A percentile compares a stretch with the other conserved stretches of the same genome.
phyloP scores from a whole-genome alignment of 805 yeast species.

The Ogataea angusta region DNA sequence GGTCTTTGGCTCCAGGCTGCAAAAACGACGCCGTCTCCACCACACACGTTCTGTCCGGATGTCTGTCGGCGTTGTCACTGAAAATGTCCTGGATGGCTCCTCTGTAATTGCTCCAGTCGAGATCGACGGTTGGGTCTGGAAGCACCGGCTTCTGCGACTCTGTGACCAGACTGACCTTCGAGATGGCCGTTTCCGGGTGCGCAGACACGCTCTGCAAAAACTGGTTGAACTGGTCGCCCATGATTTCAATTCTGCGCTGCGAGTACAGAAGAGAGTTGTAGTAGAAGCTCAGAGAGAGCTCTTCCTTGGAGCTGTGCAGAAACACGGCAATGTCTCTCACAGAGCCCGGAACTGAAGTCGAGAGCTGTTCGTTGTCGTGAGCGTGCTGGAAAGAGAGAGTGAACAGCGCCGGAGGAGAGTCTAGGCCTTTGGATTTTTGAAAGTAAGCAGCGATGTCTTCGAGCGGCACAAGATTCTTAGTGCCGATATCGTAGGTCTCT shows the following conservation, averaged over 20 bases:
- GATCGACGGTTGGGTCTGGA: slow-evolving; percentile 84
- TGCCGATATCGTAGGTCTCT: slow-evolving; percentile 36
- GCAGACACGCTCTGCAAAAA: slow-evolving; percentile 40
- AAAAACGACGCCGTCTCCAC: slow-evolving; percentile 81
- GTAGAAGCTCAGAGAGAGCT: slow-evolving; percentile 40
- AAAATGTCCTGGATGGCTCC: slow-evolving; percentile 98
- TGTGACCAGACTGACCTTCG: slow-evolving; percentile 68
- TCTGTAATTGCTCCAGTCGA: slow-evolving; percentile 87
- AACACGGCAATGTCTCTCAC: slow-evolving; percentile 64
- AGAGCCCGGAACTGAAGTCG: slow-evolving; percentile 49
- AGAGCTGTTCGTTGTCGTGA: slow-evolving; percentile 37
- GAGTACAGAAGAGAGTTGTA: slow-evolving; percentile 79
- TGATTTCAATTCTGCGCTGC: slow-evolving; percentile 59
- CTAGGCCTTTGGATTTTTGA: slow-evolving; percentile 47
- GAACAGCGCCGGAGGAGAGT: slow-evolving; percentile 60
- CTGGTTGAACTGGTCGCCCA: slow-evolving; percentile 70
- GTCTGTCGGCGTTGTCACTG: slow-evolving; percentile 75
- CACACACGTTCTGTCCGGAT: slow-evolving; percentile 87
- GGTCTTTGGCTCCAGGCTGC: slow-evolving; percentile 50
- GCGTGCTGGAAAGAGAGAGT: slow-evolving; percentile 56
- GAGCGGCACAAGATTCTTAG: slow-evolving; percentile 43
- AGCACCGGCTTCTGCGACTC: slow-evolving; percentile 53
- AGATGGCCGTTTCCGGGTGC: slow-evolving; percentile 43
- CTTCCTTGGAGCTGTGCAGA: slow-evolving; percentile 30
- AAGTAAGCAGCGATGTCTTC: slow-evolving; percentile 54